Evolutionary conservation across 2,329 filamentous ascomycete species (phyloP).

Genomic region (Xylariaceae sp.): DNA sequence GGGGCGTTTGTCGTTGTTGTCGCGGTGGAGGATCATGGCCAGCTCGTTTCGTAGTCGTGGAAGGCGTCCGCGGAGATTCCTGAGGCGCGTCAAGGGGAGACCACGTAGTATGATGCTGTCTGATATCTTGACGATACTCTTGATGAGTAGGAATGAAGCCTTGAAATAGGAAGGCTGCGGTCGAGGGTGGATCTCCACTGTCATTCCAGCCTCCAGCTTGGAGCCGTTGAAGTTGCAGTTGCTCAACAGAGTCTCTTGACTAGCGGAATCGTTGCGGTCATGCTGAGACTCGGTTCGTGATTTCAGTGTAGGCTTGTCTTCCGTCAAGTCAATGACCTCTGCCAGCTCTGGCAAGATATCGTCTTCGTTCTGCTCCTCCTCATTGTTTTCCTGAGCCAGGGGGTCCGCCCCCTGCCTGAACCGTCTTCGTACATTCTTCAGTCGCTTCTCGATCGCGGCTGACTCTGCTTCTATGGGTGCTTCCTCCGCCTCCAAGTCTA

Average conservation of each 20-base stretch:
- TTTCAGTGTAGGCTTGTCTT: not conserved
- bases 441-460: constrained; percentile 3
- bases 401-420: not conserved
- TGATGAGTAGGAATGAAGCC: constrained; percentile 26
- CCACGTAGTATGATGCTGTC: constrained; percentile 26
- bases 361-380: constrained; percentile 7
- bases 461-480: not conserved
- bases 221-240: constrained; percentile 14
- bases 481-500: constrained; percentile 6
- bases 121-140: constrained; percentile 20
- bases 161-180: constrained; percentile 12
- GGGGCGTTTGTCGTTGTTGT: constrained; percentile 24
- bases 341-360: constrained; percentile 16
- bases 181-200: constrained; percentile 21
- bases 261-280: constrained; percentile 16
- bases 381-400: constrained; percentile 1
- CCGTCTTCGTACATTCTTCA: constrained; percentile 1
- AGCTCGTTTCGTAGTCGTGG: constrained; percentile 30
- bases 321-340: constrained; percentile 27
- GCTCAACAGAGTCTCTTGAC: not conserved
- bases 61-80: constrained; percentile 27
- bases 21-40: constrained; percentile 26
- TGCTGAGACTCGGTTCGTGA: not conserved
- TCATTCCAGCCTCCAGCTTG: constrained; percentile 18
- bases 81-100: constrained; percentile 28